Base-by-base conservation (phyloP, 106 monocot species). In the Xerophyta viscosa region DNA sequence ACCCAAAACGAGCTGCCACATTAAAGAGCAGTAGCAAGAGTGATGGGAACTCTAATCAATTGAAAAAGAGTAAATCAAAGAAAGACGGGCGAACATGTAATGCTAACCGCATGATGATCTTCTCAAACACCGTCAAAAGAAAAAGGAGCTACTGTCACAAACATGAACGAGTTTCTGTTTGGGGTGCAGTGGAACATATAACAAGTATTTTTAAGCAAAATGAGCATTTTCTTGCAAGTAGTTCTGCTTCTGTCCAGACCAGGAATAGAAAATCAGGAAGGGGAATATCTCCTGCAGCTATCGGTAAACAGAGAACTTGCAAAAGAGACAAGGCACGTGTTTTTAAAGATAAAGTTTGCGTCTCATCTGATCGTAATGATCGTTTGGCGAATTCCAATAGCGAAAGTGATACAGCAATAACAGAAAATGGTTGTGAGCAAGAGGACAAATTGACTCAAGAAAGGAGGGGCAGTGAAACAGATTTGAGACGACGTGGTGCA, bases 1-100 rank as follows among this genome's bases (percentile, higher is more conserved):
- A 90, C 54, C 83, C 83, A 33, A 80, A 67, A 59, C 73, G 84
- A 23, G 70, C 57, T 45, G 84, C 80, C 24, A 77, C 80, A 0
- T 66, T 46, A 21, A 70, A 56, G 52, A 66, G 20, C 24, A 58
- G 25, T 28, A 58, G 17, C 37, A 31, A 55, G 37, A 46, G 26
- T 68, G 50, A 52, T 43, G 36, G n/a, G 33, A 72, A 60, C 26
- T 24, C 21, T 26, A 37, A 63, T 59, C 46, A 53, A 14, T 27
- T 51, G 51, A 41, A 20, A 47, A 47, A 8, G 31, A 74, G 29
- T 33, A 57, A 17, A 33, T 17, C 49, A 39, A 63, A 65, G 54
- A 80, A 57, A 55, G 9, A 20, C 37, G 71, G 62, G 37, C 55
- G 57, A 42, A 41, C 53, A 36, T 41, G 27, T 2, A 26, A 60